A percentile compares a stretch with the other conserved stretches of the same genome.
Conservation (phyloP, 768 basidiomycete species). For the Panaeolus cyanescens region DNA sequence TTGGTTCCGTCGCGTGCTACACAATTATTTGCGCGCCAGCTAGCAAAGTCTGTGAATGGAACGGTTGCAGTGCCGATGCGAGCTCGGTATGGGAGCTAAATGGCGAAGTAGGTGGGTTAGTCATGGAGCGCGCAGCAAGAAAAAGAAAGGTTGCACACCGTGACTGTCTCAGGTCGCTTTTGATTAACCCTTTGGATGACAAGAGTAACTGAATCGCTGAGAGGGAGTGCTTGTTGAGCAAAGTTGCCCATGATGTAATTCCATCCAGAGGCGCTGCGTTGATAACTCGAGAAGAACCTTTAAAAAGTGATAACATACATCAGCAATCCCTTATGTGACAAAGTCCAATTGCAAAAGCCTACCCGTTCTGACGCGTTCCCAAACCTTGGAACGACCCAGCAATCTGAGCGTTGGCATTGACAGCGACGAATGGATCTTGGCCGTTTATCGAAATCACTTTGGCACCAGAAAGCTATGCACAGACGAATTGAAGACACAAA, state of each 20-base stretch:
- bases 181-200: conserved; percentile 45
- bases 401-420: conserved; percentile 51
- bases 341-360: conserved; percentile 13
- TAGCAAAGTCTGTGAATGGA: conserved; percentile 48
- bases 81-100: conserved; percentile 59
- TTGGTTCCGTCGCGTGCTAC: conserved; percentile 50
- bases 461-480: conserved; percentile 45
- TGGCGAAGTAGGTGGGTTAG: background rate
- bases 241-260: conserved; percentile 54
- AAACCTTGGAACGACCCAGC: conserved; percentile 56
- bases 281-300: conserved; percentile 51
- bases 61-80: conserved; percentile 46
- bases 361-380: conserved; percentile 52
- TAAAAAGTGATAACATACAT: background rate
- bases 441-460: conserved; percentile 57
- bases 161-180: conserved; percentile 41
- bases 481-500: background rate
- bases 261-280: conserved; percentile 37
- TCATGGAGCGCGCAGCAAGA: background rate
- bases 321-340: background rate
- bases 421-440: conserved; percentile 48
- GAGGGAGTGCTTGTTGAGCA: conserved; percentile 53
- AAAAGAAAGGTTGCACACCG: conserved; percentile 31
- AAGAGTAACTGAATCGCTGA: conserved; percentile 48
- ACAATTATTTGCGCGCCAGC: conserved; percentile 57